Percentiles rank a stretch among this genome's conserved stretches.
Evolutionary conservation across 1,139 yeast species (phyloP).

Genomic region (Pichia cactophila): DNA sequence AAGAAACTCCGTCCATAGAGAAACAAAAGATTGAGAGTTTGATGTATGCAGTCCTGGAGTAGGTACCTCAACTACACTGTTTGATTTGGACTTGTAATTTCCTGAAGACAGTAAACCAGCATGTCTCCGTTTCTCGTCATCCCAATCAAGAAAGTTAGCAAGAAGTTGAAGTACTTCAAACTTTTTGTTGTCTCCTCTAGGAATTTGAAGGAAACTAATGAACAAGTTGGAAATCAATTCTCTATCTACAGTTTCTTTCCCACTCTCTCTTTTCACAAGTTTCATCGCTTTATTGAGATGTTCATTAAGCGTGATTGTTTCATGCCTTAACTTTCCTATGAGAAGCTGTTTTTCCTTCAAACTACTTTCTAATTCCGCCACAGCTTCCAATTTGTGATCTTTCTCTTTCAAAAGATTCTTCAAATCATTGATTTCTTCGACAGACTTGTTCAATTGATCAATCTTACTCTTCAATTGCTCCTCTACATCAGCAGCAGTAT

Average conservation of each 20-base stretch:
- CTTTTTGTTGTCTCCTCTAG: conserved; percentile 89
- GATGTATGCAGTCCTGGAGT: conserved; percentile 32
- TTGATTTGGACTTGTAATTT: conserved; percentile 23
- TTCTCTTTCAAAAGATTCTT: conserved; percentile 17
- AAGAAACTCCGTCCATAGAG: conserved; percentile 82
- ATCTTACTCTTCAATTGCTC: conserved; percentile 10
- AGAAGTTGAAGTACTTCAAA: conserved; percentile 84
- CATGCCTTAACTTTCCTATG: conserved; percentile 88
- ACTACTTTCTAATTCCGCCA: conserved; percentile 38
- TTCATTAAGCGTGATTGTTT: conserved; percentile 89
- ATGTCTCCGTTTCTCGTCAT: conserved; percentile 67
- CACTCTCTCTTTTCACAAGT: conserved; percentile 66
- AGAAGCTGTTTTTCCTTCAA: conserved; percentile 67
- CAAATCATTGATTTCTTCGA: conserved; percentile 19
- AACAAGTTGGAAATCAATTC: conserved; percentile 81
- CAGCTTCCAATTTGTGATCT: conserved; percentile 28
- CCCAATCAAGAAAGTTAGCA: conserved; percentile 82
- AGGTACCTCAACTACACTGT: conserved; percentile 25
- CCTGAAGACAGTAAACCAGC: conserved; percentile 65
- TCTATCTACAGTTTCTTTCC: conserved; percentile 73
- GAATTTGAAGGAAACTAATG: conserved; percentile 76
- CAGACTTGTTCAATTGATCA: conserved; percentile 14
- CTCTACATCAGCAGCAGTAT: conserved; percentile 4
- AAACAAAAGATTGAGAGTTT: conserved; percentile 60
- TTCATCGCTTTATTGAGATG: conserved; percentile 87